Percentiles rank a stretch among this genome's conserved stretches.
Evolutionary conservation across 192 early-diverging fungal species (phyloP).

Genomic region (Backusella tuberculispora): DNA sequence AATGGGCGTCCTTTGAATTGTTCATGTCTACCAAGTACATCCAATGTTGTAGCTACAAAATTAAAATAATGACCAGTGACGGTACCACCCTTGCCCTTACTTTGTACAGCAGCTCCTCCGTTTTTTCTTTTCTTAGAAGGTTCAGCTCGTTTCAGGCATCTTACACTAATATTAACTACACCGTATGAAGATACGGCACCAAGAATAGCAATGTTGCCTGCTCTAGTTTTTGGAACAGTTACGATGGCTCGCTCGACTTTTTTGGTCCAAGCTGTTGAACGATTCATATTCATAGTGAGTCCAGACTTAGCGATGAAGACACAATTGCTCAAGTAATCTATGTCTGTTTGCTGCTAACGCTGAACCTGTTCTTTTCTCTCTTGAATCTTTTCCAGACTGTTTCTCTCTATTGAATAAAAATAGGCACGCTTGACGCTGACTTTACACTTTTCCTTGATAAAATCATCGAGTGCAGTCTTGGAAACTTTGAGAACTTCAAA

Average conservation of each 20-base stretch:
- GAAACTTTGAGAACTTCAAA: conserved; percentile 17
- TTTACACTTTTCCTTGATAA: too few relatives aligned
- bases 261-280: too few relatives aligned
- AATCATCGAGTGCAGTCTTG: background rate
- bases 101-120: background rate
- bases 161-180: conserved; percentile 12
- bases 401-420: too few relatives aligned
- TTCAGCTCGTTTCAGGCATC: conserved; percentile 1
- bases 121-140: conserved; percentile 10
- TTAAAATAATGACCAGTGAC: conserved; percentile 14
- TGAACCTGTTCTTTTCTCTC: too few relatives aligned
- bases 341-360: too few relatives aligned
- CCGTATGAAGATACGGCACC: background rate
- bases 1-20: conserved; percentile 28
- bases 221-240: background rate
- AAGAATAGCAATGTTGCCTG: background rate
- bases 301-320: too few relatives aligned
- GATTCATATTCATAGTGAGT: too few relatives aligned
- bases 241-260: background rate
- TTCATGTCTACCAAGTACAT: conserved; percentile 7
- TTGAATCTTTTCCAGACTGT: too few relatives aligned
- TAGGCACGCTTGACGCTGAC: too few relatives aligned
- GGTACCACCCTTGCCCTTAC: background rate
- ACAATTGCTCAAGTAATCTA: too few relatives aligned
- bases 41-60: conserved; percentile 14